phyloP scores from a whole-genome alignment of 164 flowering plant species.

The Stephania cephalantha region DNA sequence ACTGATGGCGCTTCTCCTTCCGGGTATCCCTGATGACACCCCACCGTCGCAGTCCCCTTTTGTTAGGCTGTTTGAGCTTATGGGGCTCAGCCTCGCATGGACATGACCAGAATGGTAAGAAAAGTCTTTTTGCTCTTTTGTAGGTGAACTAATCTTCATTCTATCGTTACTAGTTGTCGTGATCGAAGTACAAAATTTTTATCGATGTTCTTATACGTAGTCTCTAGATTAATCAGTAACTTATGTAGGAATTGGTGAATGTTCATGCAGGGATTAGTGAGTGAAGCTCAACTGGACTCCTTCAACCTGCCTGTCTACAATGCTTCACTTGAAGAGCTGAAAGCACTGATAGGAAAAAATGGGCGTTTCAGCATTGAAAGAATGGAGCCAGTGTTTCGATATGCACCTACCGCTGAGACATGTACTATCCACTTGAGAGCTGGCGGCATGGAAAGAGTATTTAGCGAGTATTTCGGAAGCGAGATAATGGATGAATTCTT shows the following conservation, averaged over 20 bases:
- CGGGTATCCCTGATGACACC: not conserved
- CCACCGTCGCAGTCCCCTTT: not conserved
- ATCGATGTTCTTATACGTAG: not conserved
- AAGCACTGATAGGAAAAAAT: slow-evolving; percentile 5
- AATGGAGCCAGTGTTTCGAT: not conserved
- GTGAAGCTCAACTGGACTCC: slow-evolving; percentile 17
- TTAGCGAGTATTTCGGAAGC: slow-evolving; percentile 36
- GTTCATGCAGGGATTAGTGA: slow-evolving; percentile 15
- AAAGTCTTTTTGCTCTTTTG: not conserved
- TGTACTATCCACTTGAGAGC: not conserved
- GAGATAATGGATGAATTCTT: slow-evolving; percentile 34
- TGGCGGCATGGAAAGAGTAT: slow-evolving; percentile 12
- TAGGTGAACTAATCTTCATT: not conserved
- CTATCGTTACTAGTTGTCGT: not conserved
- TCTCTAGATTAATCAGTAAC: not conserved
- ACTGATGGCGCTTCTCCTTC: slow-evolving; percentile 12
- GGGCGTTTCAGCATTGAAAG: slow-evolving; percentile 15
- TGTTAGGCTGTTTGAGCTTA: not conserved
- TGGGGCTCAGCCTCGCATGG: slow-evolving; percentile 17
- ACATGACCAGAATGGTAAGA: slow-evolving; percentile 14
- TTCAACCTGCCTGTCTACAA: slow-evolving; percentile 22
- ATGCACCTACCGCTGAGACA: not conserved
- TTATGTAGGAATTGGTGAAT: not conserved
- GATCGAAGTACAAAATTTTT: not conserved
- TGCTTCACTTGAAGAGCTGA: slow-evolving; percentile 10